phyloP scores from a whole-genome alignment of 2,329 filamentous ascomycete species.

The Aspergillus novoparasiticus region DNA sequence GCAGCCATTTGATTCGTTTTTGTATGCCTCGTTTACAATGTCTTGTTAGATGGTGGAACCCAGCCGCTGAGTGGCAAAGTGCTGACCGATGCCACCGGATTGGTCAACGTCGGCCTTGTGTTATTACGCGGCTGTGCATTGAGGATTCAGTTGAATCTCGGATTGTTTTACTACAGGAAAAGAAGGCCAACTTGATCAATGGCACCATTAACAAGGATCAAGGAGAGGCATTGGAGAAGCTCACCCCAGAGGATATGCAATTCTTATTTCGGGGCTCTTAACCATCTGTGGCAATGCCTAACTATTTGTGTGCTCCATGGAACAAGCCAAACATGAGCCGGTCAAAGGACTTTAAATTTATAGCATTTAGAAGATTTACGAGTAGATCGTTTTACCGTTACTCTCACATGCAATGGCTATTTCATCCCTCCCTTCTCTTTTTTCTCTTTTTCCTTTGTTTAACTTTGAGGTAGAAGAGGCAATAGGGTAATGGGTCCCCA shows the following conservation, averaged over 20 bases:
- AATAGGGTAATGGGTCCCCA: too few relatives aligned
- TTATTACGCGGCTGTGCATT: conserved; percentile 91
- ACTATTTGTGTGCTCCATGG: not conserved
- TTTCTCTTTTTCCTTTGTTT: not conserved
- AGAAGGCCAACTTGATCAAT: conserved; percentile 98
- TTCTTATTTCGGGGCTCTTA: conserved; percentile 80
- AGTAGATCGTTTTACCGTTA: not conserved
- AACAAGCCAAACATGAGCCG: not conserved
- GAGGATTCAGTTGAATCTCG: conserved; percentile 96
- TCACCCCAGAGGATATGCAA: conserved; percentile 90
- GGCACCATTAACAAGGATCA: conserved; percentile 95
- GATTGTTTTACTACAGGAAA: conserved; percentile 95
- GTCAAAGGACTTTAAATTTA: not conserved
- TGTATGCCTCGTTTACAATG: conserved; percentile 28
- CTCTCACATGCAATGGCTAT: not conserved
- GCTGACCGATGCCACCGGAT: conserved; percentile 94
- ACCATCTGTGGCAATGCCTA: not conserved
- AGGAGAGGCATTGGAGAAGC: conserved; percentile 78
- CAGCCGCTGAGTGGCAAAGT: conserved; percentile 99
- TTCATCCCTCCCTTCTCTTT: not conserved
- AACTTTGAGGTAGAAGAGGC: not conserved
- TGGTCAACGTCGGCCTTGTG: conserved; percentile 89
- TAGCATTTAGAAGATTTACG: not conserved
- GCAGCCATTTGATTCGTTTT: not conserved
- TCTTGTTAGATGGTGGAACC: conserved; percentile 85